Base-by-base conservation (phyloP, 2,329 filamentous ascomycete species). In the Xylaria digitata region DNA sequence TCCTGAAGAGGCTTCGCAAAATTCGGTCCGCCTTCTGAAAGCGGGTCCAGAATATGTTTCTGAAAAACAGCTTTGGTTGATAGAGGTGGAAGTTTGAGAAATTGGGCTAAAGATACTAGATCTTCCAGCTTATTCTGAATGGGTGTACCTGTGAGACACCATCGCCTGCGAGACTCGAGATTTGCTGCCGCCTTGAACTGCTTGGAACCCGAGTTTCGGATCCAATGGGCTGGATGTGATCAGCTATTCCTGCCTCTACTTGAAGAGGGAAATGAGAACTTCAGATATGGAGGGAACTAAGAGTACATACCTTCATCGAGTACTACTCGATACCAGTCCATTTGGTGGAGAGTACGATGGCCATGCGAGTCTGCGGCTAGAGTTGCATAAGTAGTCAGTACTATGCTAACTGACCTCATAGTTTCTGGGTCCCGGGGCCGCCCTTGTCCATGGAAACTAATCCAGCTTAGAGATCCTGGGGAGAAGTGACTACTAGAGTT, bases 1-100 rank as follows among this genome's bases (percentile, higher is more conserved):
- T 17, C 19, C 13, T 13, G 42, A 7, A 69, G 52, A 21, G 63
- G 61, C 19, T 56, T 56, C 19, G 46, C 53, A n/a, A 37, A 59
- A 23, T 67, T 40, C n/a, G 34, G 34, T 0, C 43, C 30, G 2
- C 56, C 48, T 21, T 52, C 21, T 6, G 26, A 54, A 26, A 73
- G 63, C 4, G 66, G 63, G 1, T 50, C 58, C 2, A 72, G 9
- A 13, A 73, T 68, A 30, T 69, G 54, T 26, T 69, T 68, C 26
- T 55, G 59, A 46, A 72, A 71, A 13, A 50, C 34, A 0, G 9
- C 17, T 30, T 23, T 37, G 1, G 43, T 46, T 1, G 45, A 45
- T 5, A 66, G 13, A 2, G 53, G 54, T 19, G 45, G 37, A 32
- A 62, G 43, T 19, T 57, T 32, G 15, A 57, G 19, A 26, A 61